phyloP scores from a whole-genome alignment of 2,329 filamentous ascomycete species.

The Pseudocercospora eumusae region DNA sequence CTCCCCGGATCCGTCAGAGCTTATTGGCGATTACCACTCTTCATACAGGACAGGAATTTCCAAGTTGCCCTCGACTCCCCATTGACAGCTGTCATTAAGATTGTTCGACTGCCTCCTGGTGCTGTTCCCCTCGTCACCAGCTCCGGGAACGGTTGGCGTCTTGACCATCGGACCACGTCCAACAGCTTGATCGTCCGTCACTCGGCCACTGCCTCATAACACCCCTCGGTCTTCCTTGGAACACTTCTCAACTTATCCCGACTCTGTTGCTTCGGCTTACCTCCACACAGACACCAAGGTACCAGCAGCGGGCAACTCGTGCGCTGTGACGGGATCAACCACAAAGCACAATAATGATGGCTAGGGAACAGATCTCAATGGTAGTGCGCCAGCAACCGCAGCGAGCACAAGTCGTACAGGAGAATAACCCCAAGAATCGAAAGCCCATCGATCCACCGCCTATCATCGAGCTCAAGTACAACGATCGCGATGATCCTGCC shows the following conservation, averaged over 20 bases:
- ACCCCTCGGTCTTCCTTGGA: background rate
- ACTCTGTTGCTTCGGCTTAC: constrained; percentile 14
- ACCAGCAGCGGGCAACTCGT: constrained; percentile 8
- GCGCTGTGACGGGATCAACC: constrained; percentile 9
- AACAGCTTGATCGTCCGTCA: constrained; percentile 2
- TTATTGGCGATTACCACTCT: constrained; percentile 8
- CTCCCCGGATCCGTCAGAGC: background rate
- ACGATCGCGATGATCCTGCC: constrained; percentile 47
- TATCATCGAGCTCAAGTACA: constrained; percentile 70
- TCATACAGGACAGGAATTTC: background rate
- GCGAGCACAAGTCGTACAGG: constrained; percentile 31
- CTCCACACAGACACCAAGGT: constrained; percentile 11
- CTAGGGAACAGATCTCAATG: constrained; percentile 21
- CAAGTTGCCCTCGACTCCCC: background rate
- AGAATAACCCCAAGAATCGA: constrained; percentile 47
- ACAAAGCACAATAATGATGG: constrained; percentile 25
- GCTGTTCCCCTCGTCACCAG: background rate
- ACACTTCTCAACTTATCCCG: constrained; percentile 7
- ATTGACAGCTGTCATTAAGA: background rate
- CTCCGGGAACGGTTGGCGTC: constrained; percentile 7
- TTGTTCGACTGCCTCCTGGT: background rate
- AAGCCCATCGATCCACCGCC: constrained; percentile 89
- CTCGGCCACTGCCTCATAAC: background rate
- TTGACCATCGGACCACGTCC: background rate
- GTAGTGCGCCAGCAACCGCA: constrained; percentile 29